Percentiles rank a stretch among this genome's conserved stretches.
These are phyloP conservation scores for Rhipidocladum racemiflorum DNA, from an alignment of 176 grass and related monocot genomes.

Conservation along the genomic window DNA sequence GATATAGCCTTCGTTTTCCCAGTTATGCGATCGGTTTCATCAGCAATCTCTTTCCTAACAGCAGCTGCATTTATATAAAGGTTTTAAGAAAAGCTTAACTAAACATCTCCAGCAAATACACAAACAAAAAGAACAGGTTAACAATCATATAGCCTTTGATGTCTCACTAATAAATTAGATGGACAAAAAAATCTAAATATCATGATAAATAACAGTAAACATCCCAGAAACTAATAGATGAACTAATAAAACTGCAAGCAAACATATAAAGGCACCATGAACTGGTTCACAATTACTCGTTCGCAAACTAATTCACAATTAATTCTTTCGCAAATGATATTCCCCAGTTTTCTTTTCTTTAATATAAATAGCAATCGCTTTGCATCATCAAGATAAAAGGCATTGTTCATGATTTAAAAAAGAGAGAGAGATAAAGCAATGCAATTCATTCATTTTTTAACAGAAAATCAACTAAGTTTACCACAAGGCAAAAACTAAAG, in stretches of 20 bases:
- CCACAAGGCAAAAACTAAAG: neutral
- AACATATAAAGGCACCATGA: neutral
- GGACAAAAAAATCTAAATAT: neutral
- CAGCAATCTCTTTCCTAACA: constrained; percentile 94
- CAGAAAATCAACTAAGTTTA: neutral
- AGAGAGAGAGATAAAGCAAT: neutral
- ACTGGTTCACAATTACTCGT: neutral
- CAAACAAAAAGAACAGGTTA: neutral
- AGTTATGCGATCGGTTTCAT: constrained; percentile 97
- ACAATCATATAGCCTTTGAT: constrained; percentile 14
- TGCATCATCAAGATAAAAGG: neutral
- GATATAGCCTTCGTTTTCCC: constrained; percentile 98
- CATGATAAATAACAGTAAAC: constrained; percentile 1
- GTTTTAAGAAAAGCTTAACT: constrained; percentile 13
- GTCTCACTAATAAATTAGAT: neutral
- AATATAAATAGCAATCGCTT: neutral
- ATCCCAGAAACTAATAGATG: neutral
- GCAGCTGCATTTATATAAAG: constrained; percentile 59
- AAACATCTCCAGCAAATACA: constrained; percentile 20
- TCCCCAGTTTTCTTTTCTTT: neutral
- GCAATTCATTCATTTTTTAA: neutral
- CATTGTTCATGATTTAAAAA: neutral
- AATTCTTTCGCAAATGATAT: constrained; percentile 10
- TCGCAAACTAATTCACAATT: neutral
- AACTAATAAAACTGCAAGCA: neutral